These are phyloP conservation scores for Parietichytrium sp. DNA, from an alignment of 108 stramenopile genomes.

Conservation along the genomic window DNA sequence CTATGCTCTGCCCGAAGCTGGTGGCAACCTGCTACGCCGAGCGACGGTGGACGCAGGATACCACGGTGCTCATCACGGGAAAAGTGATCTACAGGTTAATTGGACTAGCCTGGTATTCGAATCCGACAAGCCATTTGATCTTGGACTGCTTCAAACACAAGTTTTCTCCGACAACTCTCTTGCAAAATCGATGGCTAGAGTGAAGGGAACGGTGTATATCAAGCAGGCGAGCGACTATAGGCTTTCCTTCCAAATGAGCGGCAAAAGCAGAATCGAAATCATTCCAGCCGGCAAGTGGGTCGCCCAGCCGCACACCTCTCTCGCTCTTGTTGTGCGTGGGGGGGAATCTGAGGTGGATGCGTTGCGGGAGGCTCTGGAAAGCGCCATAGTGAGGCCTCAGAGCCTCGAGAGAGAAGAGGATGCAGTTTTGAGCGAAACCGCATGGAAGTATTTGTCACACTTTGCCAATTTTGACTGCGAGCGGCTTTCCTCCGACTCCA, in stretches of 20 bases:
- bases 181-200: not conserved
- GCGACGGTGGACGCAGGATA: too few species aligned
- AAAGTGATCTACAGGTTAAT: not conserved
- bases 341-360: not conserved
- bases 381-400: not conserved
- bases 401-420: too few species aligned
- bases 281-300: not conserved
- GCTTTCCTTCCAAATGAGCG: not conserved
- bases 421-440: too few species aligned
- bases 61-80: not conserved
- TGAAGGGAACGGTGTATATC: not conserved
- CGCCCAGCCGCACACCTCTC: not conserved
- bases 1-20: not conserved
- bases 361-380: not conserved
- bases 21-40: not conserved
- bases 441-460: too few species aligned
- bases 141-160: not conserved
- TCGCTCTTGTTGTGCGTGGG: not conserved
- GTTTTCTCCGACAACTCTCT: not conserved
- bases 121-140: not conserved
- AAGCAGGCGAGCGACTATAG: not conserved
- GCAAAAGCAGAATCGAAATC: not conserved
- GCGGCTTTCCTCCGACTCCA: not conserved
- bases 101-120: constrained; percentile 11
- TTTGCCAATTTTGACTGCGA: not conserved